These are phyloP conservation scores for Didymella arachidicola DNA, from an alignment of 2,329 filamentous ascomycete genomes.

Conservation along the genomic window DNA sequence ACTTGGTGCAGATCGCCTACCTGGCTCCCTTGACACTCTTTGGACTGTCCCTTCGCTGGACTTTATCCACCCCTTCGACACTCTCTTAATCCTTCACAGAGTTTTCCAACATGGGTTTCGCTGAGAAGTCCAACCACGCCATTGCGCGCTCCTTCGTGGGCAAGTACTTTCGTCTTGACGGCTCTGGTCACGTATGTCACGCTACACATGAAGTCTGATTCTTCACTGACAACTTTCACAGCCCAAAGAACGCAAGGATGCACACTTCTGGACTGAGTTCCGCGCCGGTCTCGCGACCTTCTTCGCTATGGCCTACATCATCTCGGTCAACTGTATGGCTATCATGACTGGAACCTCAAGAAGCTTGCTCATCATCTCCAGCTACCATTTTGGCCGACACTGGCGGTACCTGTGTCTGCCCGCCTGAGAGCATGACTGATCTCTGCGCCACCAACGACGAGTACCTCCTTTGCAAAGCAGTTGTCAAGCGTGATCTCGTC, in stretches of 20 bases:
- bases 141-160: constrained; percentile 48
- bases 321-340: constrained; percentile 65
- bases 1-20: constrained; percentile 22
- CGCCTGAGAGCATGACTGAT: constrained; percentile 55
- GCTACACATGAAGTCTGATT: constrained; percentile 2
- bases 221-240: constrained; percentile 47
- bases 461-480: constrained; percentile 68
- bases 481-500: constrained; percentile 78
- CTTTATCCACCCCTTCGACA: constrained; percentile 5
- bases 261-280: constrained; percentile 82
- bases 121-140: constrained; percentile 45
- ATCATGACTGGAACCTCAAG: constrained; percentile 4
- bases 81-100: constrained; percentile 17
- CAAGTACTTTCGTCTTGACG: constrained; percentile 75
- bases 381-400: constrained; percentile 72
- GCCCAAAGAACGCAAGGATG: constrained; percentile 75
- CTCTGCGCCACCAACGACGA: constrained; percentile 63
- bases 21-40: constrained; percentile 13
- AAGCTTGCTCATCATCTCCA: constrained; percentile 23
- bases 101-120: constrained; percentile 41
- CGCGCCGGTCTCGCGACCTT: constrained; percentile 80
- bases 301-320: constrained; percentile 64
- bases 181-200: constrained; percentile 77
- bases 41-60: constrained; percentile 11
- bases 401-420: constrained; percentile 79